Evolutionary conservation across 2,329 filamentous ascomycete genomes (phyloP), one percentile per base, ranked within the genome.

Genomic region (Beauveria australis): DNA sequence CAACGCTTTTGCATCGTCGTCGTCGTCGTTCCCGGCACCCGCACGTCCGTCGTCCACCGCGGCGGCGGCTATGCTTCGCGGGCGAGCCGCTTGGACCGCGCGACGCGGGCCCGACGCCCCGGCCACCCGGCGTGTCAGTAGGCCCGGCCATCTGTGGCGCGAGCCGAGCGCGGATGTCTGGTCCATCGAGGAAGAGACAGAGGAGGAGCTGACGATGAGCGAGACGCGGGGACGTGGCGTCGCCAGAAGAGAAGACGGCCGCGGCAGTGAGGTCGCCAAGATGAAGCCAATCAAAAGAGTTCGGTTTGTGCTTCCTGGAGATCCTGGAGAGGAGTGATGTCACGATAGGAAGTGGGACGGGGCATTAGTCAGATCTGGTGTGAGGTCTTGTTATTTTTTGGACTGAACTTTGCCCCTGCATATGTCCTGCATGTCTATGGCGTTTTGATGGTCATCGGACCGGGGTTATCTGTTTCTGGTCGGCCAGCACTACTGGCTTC

Each of bases 141-240:
- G 76, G 48, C 77, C 79, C 9, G 66, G 70, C 19, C 72, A 73
- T 53, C 66, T 82, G 1, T 85, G 82, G 82, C 74, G 81, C 43
- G 78, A 82, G 70, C 82, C 82, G 7, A 84, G 81, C 66, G 81
- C 81, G 0, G 81, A 84, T 58, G 82, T 85, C 3, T 85, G 81
- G 78, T 79, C 79, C 33, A 85, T 85, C 60, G 78, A 82, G 70
- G 82, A 85, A 68, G 81, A 84, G 72, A 78, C 79, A 1, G 81
- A 83, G 71, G 79, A 81, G 66, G 79, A 82, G 66, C 69, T 78
- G 26, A 70, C 75, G 70, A 70, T 75, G 71, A 77, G 76, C 63
- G 76, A 79, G 67, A 69, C 73, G 67, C 74, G 71, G 52, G 69
- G 69, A 59, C 71, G 68, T 61, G 62, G 68, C 22, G 65, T 63